Base-by-base conservation (phyloP, 495 filamentous ascomycete species). In the Xylaria scruposa region DNA sequence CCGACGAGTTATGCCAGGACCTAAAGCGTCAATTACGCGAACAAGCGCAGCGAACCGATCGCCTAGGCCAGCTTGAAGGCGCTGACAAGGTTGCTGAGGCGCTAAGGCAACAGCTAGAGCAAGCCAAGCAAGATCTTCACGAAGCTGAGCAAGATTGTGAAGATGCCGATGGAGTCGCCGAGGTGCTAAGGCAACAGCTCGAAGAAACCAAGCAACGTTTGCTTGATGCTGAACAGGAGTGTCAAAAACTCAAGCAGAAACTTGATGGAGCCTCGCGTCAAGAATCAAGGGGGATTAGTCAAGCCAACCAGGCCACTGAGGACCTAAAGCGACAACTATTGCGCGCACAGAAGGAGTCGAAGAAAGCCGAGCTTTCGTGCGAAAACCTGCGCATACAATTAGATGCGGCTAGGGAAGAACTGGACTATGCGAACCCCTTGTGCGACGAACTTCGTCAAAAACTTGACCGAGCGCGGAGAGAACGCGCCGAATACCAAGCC, bases 11-110 rank as follows among this genome's bases (percentile, higher is more conserved):
- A 72, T 84, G 84, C 21, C 84, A 87, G 49, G 78, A 75, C 24
- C 81, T 91, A 5, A 84, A 83, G 62, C 79, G 82, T 24, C 85
- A 90, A 70, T 75, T 91, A 26, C 78, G 75, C 53, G 69, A 71
- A n/a, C 75, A 77, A 36, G 64, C 83, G 83, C 64, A 88, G 86
- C 72, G 76, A 61, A 67, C 75, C 3, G 71, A 72, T 29, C 59
- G 70, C 59, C 73, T 97, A 74, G 92, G 91, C 42, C 91, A 94
- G 76, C 92, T 99, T 6, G 83, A 88, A 54, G 88, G 91, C 70
- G 85, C 97, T 33, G 94, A 99, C 82, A 83, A 80, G 31, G 85
- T 91, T 42, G 89, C 93, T 1, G 88, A 88, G 56, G 88, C 91
- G 70, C 80, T 97, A 40, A 88, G 86, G 83, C 82, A 73, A 21